Percentiles rank a stretch among this genome's conserved stretches.
These are phyloP conservation scores for Leccinum pellstonianum DNA, from an alignment of 768 basidiomycete genomes.

Conservation along the genomic window DNA sequence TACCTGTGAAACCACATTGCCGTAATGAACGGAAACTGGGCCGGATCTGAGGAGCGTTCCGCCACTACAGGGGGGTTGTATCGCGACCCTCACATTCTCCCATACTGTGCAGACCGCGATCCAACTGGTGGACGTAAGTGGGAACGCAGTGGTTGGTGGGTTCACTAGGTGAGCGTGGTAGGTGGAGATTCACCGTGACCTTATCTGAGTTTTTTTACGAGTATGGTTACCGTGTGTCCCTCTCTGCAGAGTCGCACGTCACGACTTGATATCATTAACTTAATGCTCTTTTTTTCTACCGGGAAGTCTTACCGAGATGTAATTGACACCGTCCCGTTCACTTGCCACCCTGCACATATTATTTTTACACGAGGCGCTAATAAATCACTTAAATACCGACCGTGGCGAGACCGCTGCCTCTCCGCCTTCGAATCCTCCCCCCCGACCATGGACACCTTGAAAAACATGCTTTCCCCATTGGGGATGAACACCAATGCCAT, in stretches of 20 bases:
- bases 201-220: slow-evolving; percentile 19
- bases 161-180: background rate
- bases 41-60: slow-evolving; percentile 18
- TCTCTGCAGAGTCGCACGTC: slow-evolving; percentile 18
- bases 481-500: slow-evolving; percentile 66
- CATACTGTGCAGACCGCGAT: background rate
- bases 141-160: background rate
- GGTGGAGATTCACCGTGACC: slow-evolving; percentile 7
- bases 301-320: slow-evolving; percentile 32
- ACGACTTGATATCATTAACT: slow-evolving; percentile 11
- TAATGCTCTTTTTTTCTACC: slow-evolving; percentile 19
- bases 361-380: slow-evolving; percentile 34
- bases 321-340: slow-evolving; percentile 30
- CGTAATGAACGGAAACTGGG: slow-evolving; percentile 25
- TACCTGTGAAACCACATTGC: slow-evolving; percentile 17
- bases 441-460: slow-evolving; percentile 62
- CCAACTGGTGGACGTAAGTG: slow-evolving; percentile 17
- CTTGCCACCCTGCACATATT: slow-evolving; percentile 29
- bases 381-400: slow-evolving; percentile 40
- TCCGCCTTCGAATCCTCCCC: slow-evolving; percentile 32
- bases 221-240: slow-evolving; percentile 20
- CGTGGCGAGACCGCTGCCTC: slow-evolving; percentile 27
- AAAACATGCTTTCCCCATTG: slow-evolving; percentile 68
- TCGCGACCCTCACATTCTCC: slow-evolving; percentile 8
- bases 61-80: slow-evolving; percentile 15